phyloP scores from a whole-genome alignment of 1,284 basidiomycete genomes.

The Rhodotorula sp. region DNA sequence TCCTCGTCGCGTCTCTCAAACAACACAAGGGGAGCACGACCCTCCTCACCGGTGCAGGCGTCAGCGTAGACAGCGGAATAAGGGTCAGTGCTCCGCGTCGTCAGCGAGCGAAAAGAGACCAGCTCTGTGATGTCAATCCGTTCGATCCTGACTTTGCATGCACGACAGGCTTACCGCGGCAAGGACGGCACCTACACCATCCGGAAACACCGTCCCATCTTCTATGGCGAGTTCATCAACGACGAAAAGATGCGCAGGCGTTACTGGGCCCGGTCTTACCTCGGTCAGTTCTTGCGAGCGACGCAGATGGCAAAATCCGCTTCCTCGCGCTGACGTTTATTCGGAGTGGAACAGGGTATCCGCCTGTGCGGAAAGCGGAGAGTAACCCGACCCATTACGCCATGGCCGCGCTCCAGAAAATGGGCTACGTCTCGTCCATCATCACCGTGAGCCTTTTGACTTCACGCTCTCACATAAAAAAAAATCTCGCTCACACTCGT shows the following conservation, averaged over 20 bases:
- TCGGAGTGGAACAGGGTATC: conserved; percentile 17
- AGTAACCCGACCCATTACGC: conserved; percentile 86
- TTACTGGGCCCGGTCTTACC: conserved; percentile 42
- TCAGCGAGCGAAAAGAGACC: too few relatives aligned
- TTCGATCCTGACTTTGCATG: background rate
- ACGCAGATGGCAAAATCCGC: background rate
- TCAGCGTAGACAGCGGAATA: conserved; percentile 89
- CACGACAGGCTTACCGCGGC: conserved; percentile 38
- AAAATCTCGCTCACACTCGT: too few relatives aligned
- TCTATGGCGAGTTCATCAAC: conserved; percentile 43
- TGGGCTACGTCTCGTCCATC: conserved; percentile 60
- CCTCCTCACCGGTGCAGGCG: conserved; percentile 82
- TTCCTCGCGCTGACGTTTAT: background rate
- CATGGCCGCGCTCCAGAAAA: conserved; percentile 74
- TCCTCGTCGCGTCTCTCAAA: conserved; percentile 65
- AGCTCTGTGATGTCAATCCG: background rate
- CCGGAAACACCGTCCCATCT: conserved; percentile 44
- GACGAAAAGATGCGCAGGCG: conserved; percentile 25
- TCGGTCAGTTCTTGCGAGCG: conserved; percentile 18
- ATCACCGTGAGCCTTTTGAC: conserved; percentile 65
- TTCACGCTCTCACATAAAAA: conserved; percentile 1
- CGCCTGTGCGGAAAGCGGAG: conserved; percentile 59
- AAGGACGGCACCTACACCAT: conserved; percentile 41
- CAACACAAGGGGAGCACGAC: conserved; percentile 55
- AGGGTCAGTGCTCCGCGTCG: conserved; percentile 52